Percentiles rank a stretch among this genome's conserved stretches.
These are phyloP conservation scores for Colletotrichum sansevieriae DNA, from an alignment of 2,329 filamentous ascomycete species.

Conservation along the genomic window DNA sequence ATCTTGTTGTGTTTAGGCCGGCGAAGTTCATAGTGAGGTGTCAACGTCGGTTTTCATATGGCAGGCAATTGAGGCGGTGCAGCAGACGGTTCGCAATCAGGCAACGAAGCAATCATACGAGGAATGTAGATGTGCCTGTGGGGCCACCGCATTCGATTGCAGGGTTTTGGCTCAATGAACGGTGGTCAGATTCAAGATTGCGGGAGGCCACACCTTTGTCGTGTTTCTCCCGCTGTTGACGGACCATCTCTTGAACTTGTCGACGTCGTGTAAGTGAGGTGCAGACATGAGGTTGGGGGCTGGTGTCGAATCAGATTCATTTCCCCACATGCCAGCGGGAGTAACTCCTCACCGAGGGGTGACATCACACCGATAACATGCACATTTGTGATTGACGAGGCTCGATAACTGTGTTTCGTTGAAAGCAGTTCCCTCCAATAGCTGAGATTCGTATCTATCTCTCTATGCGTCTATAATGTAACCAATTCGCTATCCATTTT, in stretches of 20 bases:
- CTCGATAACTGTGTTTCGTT: neutral
- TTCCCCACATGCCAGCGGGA: too few species aligned
- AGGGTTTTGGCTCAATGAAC: neutral
- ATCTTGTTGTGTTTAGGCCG: too few species aligned
- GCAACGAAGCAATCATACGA: neutral
- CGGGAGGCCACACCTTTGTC: neutral
- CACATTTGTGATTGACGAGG: neutral
- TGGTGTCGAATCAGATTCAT: neutral
- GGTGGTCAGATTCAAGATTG: neutral
- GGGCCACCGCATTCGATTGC: neutral
- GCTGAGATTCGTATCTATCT: conserved; percentile 20
- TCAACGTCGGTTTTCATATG: too few species aligned
- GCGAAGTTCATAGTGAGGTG: neutral
- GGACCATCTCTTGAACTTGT: neutral
- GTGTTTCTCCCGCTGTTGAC: neutral
- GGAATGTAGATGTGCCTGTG: neutral
- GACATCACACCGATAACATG: conserved; percentile 25
- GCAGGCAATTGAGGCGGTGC: neutral
- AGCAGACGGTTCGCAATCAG: conserved; percentile 13
- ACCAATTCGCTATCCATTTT: conserved; percentile 36
- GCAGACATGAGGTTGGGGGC: neutral
- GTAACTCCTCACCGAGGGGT: conserved; percentile 9
- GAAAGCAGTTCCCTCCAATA: neutral
- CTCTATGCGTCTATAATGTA: conserved; percentile 34
- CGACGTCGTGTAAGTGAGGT: neutral